Evolutionary conservation across 2,329 filamentous ascomycete genomes (phyloP), one percentile per base, ranked within the genome.

Genomic region (Scytalidium lignicola): DNA sequence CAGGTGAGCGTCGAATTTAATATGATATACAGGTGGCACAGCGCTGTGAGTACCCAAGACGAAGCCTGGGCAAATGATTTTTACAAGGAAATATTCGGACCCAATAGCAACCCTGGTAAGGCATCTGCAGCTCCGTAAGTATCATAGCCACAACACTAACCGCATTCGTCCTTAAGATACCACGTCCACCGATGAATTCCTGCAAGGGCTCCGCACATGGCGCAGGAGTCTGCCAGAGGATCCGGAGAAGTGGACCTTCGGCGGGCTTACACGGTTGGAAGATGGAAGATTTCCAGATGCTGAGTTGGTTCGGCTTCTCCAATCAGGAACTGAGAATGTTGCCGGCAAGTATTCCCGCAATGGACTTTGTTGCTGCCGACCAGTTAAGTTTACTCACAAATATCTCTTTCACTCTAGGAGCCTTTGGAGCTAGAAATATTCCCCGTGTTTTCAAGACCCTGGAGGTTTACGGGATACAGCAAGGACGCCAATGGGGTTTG

Each of bases 1-100:
- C 83, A 86, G 56, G 87, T 91, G 8, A 90, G 87, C 0, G 86
- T 85, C 8, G 90, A 95, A 69, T 95, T 95, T 73, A 93, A 93
- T 63, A 75, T 95, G 4, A 85, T 86, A 55, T 95, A 95, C 65
- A 78, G 89, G 52, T 93, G 88, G 88, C 89, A 93, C 70, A 88
- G 86, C 3, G 83, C 83, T 58, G 88, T 92, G 57, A 77, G 75
- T 39, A 77, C 80, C 50, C 82, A 80, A 53, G 89, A 95, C 58
- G 89, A 92, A 62, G 75, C 82, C 56, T 95, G 88, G 88, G 84
- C 89, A n/a, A 75, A 89, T 56, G 73, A 85, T 9, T 76, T 88
- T 55, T 88, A 86, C 60, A 64, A 70, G 2, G 68, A 78, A 21
- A 65, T 87, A 1, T 80, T 88, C 44, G 40, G 43, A 15, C 23